phyloP scores from a whole-genome alignment of 768 basidiomycete species.

The Rhizopogon vesiculosus region DNA sequence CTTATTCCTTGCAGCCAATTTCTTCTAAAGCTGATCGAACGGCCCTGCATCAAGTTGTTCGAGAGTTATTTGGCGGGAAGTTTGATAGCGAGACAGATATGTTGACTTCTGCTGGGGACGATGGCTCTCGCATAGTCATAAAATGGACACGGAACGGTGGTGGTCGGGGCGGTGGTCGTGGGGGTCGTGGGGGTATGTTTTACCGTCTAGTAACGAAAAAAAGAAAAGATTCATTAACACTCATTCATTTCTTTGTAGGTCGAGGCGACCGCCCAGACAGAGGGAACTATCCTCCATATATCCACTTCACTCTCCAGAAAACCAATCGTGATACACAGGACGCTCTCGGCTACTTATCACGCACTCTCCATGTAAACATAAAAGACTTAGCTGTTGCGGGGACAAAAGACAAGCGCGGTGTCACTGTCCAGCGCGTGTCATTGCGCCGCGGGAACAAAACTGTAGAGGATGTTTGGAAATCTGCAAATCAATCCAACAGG shows the following conservation, averaged over 20 bases:
- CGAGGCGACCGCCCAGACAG: slow-evolving; percentile 45
- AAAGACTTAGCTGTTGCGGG: slow-evolving; percentile 90
- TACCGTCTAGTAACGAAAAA: background rate
- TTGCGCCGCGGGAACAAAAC: slow-evolving; percentile 72
- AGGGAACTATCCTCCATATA: slow-evolving; percentile 76
- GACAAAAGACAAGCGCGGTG: slow-evolving; percentile 97
- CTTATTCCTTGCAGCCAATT: slow-evolving; percentile 59
- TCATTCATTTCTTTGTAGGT: slow-evolving; percentile 8
- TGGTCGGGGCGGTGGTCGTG: slow-evolving; percentile 42
- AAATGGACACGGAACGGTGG: slow-evolving; percentile 64
- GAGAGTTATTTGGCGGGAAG: slow-evolving; percentile 78
- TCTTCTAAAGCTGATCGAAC: slow-evolving; percentile 76
- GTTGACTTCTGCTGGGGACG: slow-evolving; percentile 43
- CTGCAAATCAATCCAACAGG: slow-evolving; percentile 64
- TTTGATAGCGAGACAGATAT: slow-evolving; percentile 79
- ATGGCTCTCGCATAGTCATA: slow-evolving; percentile 74
- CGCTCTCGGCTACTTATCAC: slow-evolving; percentile 75
- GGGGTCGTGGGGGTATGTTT: slow-evolving; percentile 24
- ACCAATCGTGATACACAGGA: slow-evolving; percentile 98
- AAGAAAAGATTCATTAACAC: background rate
- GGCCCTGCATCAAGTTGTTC: slow-evolving; percentile 73
- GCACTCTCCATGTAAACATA: slow-evolving; percentile 66
- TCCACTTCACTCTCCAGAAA: slow-evolving; percentile 96
- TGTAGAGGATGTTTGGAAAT: slow-evolving; percentile 81
- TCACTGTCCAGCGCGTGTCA: slow-evolving; percentile 90